Conservation (phyloP, 148 eudicot genomes). For the Persicaria tinctoria region DNA sequence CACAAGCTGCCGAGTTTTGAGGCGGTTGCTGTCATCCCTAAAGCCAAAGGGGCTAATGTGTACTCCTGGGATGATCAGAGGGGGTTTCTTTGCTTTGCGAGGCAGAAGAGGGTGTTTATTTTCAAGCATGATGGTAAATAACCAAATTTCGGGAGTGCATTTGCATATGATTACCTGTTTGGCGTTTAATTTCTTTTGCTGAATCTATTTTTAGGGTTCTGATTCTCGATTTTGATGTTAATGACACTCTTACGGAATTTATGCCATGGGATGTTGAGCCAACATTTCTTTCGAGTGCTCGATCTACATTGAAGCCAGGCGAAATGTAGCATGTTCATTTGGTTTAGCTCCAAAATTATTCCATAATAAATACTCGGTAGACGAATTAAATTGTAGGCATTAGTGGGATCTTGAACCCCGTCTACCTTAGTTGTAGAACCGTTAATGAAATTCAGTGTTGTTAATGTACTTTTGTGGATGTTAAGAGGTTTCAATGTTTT, state of each 20-base stretch:
- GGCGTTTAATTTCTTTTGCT: not conserved
- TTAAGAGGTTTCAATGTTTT: too few species aligned
- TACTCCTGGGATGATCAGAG: constrained; percentile 85
- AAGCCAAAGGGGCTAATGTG: constrained; percentile 92
- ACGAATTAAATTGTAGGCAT: not conserved
- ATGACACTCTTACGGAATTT: too few species aligned
- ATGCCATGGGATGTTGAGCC: not conserved
- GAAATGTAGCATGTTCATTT: too few species aligned
- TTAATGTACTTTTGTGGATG: too few species aligned
- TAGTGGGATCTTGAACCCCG: not conserved
- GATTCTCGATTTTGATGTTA: not conserved
- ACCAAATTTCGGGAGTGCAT: not conserved
- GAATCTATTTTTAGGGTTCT: not conserved
- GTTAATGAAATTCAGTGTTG: too few species aligned
- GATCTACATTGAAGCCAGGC: too few species aligned
- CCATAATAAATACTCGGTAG: too few species aligned
- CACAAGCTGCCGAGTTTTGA: constrained; percentile 74
- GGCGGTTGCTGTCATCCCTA: constrained; percentile 75
- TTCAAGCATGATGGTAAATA: constrained; percentile 78
- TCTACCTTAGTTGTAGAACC: too few species aligned
- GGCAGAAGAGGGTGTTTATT: constrained; percentile 68
- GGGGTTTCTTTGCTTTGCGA: constrained; percentile 70
- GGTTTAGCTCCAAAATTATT: too few species aligned
- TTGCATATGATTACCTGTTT: not conserved
- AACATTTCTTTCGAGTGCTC: not conserved